Percentiles rank a stretch among this genome's conserved stretches.
These are phyloP conservation scores for Mangifera indica DNA, from an alignment of 345 rosid genomes.

Conservation along the genomic window DNA sequence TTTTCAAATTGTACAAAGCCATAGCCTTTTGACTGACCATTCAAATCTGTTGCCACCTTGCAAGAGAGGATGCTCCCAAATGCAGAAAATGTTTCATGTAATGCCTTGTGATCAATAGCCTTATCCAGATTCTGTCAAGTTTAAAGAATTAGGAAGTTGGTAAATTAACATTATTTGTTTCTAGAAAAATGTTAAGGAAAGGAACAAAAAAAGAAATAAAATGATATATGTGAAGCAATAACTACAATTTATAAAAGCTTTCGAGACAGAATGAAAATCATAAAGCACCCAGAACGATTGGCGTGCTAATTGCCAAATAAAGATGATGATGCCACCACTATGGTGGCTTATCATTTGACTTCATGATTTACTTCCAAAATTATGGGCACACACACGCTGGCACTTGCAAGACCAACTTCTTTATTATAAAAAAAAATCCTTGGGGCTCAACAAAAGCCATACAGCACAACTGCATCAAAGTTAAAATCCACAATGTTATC, in stretches of 20 bases:
- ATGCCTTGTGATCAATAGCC: constrained; percentile 71
- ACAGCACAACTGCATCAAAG: neutral
- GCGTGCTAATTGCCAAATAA: neutral
- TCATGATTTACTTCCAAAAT: neutral
- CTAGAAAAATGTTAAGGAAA: constrained; percentile 5
- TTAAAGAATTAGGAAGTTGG: too few relatives aligned
- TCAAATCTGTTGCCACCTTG: constrained; percentile 69
- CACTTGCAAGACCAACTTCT: neutral
- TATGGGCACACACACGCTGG: neutral
- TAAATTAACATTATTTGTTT: too few relatives aligned
- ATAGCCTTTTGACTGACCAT: constrained; percentile 78
- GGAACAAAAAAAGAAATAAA: constrained; percentile 5
- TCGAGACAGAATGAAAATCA: neutral
- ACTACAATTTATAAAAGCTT: neutral
- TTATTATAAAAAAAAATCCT: neutral
- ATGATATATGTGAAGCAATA: neutral
- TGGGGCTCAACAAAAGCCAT: neutral
- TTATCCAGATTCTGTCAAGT: constrained; percentile 65
- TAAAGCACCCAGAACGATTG: neutral
- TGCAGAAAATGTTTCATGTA: constrained; percentile 62
- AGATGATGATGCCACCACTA: neutral
- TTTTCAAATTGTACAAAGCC: constrained; percentile 81
- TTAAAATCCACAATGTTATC: neutral
- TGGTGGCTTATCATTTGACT: neutral
- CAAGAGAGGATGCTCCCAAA: constrained; percentile 71